Evolutionary conservation across 495 filamentous ascomycete species (phyloP), one percentile per base, ranked within the genome.

Genomic region (Bacidia gigantensis): DNA sequence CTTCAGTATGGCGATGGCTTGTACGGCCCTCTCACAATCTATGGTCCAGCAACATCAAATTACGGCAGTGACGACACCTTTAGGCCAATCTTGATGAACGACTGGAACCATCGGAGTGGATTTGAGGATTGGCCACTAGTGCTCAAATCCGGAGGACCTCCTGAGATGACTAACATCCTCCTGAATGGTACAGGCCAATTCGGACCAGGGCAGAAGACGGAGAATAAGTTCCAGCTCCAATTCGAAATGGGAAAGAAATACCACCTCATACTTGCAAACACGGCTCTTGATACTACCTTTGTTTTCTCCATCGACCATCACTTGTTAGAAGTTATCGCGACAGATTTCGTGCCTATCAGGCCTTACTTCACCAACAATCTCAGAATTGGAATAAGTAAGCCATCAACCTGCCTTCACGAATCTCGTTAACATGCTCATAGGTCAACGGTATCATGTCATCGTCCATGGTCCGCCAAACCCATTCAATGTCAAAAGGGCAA

Each of bases 391-490:
- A 85, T 86, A 61, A 22, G 56, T 2, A 57, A 41, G 32, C n/a
- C n/a, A n/a, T n/a, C n/a, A n/a, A n/a, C n/a, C n/a, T n/a, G n/a
- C n/a, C n/a, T n/a, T n/a, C n/a, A n/a, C n/a, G n/a, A n/a, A n/a
- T n/a, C n/a, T n/a, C n/a, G n/a, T n/a, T n/a, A n/a, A n/a, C n/a
- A n/a, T 57, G 11, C 47, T 26, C 24, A 46, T 58, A 51, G 82
- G 69, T 69, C 80, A 87, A 66, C 75, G 84, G 23, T 82, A 82
- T 62, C 77, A 87, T 57, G 68, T 87, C 20, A 76, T 84, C 53
- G 74, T 87, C 40, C 73, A 76, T 41, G 83, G n/a, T n/a, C n/a
- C n/a, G n/a, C n/a, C 82, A 14, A 69, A 74, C 51, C 62, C 77
- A 54, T 47, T 3, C 56, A 55, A 0, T 26, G 54, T 1, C 60